Percentiles rank a stretch among this genome's conserved stretches.
Conservation (phyloP, 352 stramenopile species). For the Proteromonas lacertae region DNA sequence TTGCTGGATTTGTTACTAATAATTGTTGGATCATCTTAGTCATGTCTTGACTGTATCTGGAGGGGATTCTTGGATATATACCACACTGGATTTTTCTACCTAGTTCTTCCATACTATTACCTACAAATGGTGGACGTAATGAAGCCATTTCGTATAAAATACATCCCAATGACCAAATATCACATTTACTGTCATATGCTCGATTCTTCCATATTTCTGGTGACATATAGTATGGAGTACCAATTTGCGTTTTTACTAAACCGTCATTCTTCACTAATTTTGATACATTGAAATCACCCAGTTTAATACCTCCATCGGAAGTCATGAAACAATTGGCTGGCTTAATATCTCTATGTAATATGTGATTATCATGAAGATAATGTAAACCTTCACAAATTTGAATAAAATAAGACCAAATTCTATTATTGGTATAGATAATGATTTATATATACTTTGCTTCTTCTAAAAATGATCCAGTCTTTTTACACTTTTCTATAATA, state of each 20-base stretch:
- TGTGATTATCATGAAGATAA: slow-evolving; percentile 9
- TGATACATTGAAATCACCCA: slow-evolving; percentile 14
- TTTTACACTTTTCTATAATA: slow-evolving; percentile 10
- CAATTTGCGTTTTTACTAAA: slow-evolving; percentile 12
- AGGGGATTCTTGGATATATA: slow-evolving; percentile 5
- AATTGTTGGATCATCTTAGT: slow-evolving; percentile 4
- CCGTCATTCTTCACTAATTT: slow-evolving; percentile 11
- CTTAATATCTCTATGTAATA: slow-evolving; percentile 18
- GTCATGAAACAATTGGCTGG: slow-evolving; percentile 16
- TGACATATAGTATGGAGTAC: slow-evolving; percentile 10
- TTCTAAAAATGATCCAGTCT: slow-evolving; percentile 8
- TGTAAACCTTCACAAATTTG: slow-evolving; percentile 3
- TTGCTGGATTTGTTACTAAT: slow-evolving; percentile 3
- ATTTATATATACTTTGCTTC: slow-evolving; percentile 4
- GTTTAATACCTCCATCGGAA: slow-evolving; percentile 10
- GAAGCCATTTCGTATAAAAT: too few relatives aligned
- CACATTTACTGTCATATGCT: too few relatives aligned
- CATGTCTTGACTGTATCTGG: slow-evolving; percentile 6
- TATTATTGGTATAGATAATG: neutral
- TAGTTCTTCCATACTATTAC: slow-evolving; percentile 8
- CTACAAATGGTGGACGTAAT: slow-evolving; percentile 3
- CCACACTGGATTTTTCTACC: slow-evolving; percentile 6
- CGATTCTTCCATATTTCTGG: slow-evolving; percentile 18
- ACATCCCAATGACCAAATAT: too few relatives aligned
- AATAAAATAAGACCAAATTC: slow-evolving; percentile 7